phyloP scores from a whole-genome alignment of 2,329 filamentous ascomycete genomes.

The Aspergillus flavus region DNA sequence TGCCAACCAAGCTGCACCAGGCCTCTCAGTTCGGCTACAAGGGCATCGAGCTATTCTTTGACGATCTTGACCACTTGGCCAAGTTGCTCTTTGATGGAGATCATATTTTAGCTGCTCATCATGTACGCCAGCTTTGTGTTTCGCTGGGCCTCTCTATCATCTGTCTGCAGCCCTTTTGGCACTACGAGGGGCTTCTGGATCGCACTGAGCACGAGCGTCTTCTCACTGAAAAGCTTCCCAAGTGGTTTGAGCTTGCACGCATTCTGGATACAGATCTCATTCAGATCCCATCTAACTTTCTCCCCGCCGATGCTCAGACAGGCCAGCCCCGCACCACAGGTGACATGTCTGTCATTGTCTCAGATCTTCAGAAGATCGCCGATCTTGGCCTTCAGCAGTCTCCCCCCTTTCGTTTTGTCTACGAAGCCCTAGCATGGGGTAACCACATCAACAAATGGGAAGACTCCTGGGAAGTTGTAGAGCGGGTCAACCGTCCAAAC shows the following conservation, averaged over 20 bases:
- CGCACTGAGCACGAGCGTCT: constrained; percentile 59
- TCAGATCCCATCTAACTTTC: constrained; percentile 72
- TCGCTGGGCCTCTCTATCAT: constrained; percentile 36
- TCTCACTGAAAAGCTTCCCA: constrained; percentile 61
- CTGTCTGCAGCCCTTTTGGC: constrained; percentile 74
- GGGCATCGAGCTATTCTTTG: constrained; percentile 42
- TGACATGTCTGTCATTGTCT: constrained; percentile 59
- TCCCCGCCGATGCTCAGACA: constrained; percentile 41
- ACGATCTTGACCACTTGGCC: constrained; percentile 37
- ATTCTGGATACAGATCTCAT: constrained; percentile 71
- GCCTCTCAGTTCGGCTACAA: constrained; percentile 52
- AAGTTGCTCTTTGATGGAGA: constrained; percentile 26
- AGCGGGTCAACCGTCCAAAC: constrained; percentile 66
- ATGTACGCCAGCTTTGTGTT: constrained; percentile 54
- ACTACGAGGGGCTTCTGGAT: constrained; percentile 74
- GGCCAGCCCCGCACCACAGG: constrained; percentile 49
- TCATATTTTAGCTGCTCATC: constrained; percentile 28
- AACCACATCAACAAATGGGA: constrained; percentile 74
- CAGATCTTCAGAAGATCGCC: constrained; percentile 66
- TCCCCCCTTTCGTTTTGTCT: constrained; percentile 68
- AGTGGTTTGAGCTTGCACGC: constrained; percentile 70
- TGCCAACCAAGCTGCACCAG: constrained; percentile 68
- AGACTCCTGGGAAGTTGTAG: constrained; percentile 68
- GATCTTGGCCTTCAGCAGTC: constrained; percentile 64
- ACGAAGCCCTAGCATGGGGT: constrained; percentile 74